Conservation (phyloP, 495 filamentous ascomycete species). For the Penicillium riverlandense region DNA sequence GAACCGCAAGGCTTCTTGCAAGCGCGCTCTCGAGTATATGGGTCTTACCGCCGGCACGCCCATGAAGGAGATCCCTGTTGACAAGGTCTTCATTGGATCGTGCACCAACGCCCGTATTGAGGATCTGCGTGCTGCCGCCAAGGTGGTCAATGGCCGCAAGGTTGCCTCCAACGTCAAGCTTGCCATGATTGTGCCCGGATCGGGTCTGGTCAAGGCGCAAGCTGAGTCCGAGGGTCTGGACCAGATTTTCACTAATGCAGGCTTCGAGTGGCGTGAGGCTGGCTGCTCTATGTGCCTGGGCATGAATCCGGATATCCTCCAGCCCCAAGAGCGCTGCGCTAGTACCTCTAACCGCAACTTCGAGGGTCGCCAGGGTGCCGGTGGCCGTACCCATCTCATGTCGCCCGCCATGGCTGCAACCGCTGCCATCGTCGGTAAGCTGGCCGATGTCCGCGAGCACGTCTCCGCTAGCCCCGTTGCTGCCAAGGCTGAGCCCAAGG, state of each 20-base stretch:
- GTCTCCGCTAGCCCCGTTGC: slow-evolving; percentile 52
- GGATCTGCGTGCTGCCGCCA: slow-evolving; percentile 83
- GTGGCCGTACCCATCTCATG: slow-evolving; percentile 91
- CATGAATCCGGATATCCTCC: slow-evolving; percentile 99
- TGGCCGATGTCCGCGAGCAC: slow-evolving; percentile 84
- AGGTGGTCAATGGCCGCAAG: slow-evolving; percentile 78
- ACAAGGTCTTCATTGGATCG: slow-evolving; percentile 97
- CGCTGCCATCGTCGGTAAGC: slow-evolving; percentile 79
- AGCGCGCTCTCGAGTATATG: slow-evolving; percentile 91
- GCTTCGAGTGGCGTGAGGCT: slow-evolving; percentile 97
- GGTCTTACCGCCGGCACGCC: slow-evolving; percentile 75
- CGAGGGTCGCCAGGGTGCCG: slow-evolving; percentile 91
- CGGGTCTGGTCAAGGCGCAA: slow-evolving; percentile 87
- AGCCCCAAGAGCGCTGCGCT: slow-evolving; percentile 87
- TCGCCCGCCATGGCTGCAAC: slow-evolving; percentile 95
- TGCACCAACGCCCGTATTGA: slow-evolving; percentile 98
- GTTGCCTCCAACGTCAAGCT: slow-evolving; percentile 81
- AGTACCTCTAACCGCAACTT: slow-evolving; percentile 97
- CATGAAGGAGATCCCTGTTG: slow-evolving; percentile 83
- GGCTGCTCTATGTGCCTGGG: slow-evolving; percentile 98
- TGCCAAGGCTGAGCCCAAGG: slow-evolving; percentile 47
- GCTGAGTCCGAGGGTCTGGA: slow-evolving; percentile 90
- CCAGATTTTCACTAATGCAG: slow-evolving; percentile 83
- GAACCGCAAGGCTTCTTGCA: slow-evolving; percentile 67
- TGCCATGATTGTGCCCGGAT: slow-evolving; percentile 94